Conservation (phyloP, 1,284 basidiomycete species). For the Vanrija sp. region DNA sequence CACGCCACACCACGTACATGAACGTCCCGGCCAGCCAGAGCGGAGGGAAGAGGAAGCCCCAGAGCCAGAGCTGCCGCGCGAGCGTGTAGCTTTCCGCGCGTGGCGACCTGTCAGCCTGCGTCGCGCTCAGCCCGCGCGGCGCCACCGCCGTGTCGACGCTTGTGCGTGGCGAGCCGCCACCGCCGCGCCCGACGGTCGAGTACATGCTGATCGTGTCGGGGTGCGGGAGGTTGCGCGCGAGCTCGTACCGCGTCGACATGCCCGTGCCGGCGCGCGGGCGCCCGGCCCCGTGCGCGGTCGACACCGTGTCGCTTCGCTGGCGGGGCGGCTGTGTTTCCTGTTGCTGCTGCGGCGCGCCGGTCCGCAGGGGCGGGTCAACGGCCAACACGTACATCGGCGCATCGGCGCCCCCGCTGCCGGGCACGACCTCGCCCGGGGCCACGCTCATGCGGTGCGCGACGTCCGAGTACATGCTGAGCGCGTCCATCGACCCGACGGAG, state of each 20-base stretch:
- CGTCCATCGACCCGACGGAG: not conserved
- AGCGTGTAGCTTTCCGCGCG: constrained; percentile 35
- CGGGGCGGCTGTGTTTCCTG: too few relatives aligned
- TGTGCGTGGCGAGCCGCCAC: too few relatives aligned
- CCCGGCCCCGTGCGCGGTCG: too few relatives aligned
- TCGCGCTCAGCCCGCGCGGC: too few relatives aligned
- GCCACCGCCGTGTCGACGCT: too few relatives aligned
- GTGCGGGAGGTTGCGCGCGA: too few relatives aligned
- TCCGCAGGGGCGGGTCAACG: constrained; percentile 15
- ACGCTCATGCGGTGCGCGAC: not conserved
- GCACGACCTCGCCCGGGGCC: not conserved
- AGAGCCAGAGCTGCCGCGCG: constrained; percentile 35
- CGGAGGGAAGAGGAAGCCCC: constrained; percentile 39
- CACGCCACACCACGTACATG: constrained; percentile 27
- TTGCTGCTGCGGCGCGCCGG: not conserved
- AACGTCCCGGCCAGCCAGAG: constrained; percentile 42
- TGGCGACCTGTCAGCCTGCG: too few relatives aligned
- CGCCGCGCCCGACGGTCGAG: too few relatives aligned
- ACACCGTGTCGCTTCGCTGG: too few relatives aligned
- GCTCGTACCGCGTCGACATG: too few relatives aligned
- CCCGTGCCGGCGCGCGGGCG: too few relatives aligned
- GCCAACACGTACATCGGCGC: constrained; percentile 25
- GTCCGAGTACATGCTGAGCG: not conserved
- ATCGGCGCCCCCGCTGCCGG: not conserved
- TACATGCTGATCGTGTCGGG: too few relatives aligned